phyloP scores from a whole-genome alignment of 1,139 yeast genomes.

The Pneumocystis oryctolagi region DNA sequence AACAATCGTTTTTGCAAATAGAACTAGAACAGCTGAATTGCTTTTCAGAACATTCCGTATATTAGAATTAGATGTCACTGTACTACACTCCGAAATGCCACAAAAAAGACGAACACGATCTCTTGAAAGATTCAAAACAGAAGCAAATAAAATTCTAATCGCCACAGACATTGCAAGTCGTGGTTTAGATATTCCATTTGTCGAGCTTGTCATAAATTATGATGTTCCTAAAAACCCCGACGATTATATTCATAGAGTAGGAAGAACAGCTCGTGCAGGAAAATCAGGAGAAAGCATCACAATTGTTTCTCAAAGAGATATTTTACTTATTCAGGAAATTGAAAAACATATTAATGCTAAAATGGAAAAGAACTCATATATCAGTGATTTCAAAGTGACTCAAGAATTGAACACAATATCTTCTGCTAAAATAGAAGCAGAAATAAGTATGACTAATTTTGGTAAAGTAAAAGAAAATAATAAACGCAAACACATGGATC shows the following conservation, averaged over 20 bases:
- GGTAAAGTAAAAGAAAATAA: slow-evolving; percentile 54
- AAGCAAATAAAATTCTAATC: slow-evolving; percentile 77
- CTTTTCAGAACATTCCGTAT: slow-evolving; percentile 59
- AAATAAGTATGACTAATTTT: slow-evolving; percentile 86
- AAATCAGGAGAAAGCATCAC: slow-evolving; percentile 56
- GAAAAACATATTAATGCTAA: slow-evolving; percentile 71
- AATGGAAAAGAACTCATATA: slow-evolving; percentile 54
- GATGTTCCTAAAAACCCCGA: slow-evolving; percentile 95
- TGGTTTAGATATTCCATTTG: slow-evolving; percentile 92
- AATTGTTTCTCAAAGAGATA: slow-evolving; percentile 73
- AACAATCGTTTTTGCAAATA: slow-evolving; percentile 76
- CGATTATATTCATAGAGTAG: slow-evolving; percentile 94
- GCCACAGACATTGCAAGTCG: slow-evolving; percentile 96
- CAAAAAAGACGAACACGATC: slow-evolving; percentile 84
- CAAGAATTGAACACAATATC: slow-evolving; percentile 49
- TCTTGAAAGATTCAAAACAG: slow-evolving; percentile 80
- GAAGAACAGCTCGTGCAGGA: slow-evolving; percentile 99
- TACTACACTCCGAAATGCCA: slow-evolving; percentile 89
- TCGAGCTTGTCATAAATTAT: slow-evolving; percentile 73
- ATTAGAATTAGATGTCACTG: slow-evolving; percentile 66
- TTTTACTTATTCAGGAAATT: slow-evolving; percentile 64
- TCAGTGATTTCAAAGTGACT: slow-evolving; percentile 63
- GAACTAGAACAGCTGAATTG: slow-evolving; percentile 80
- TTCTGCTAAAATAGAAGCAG: slow-evolving; percentile 75
- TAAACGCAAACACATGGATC: background rate